Conservation (phyloP, 2,329 filamentous ascomycete species). For the Hypoxylon sp. region DNA sequence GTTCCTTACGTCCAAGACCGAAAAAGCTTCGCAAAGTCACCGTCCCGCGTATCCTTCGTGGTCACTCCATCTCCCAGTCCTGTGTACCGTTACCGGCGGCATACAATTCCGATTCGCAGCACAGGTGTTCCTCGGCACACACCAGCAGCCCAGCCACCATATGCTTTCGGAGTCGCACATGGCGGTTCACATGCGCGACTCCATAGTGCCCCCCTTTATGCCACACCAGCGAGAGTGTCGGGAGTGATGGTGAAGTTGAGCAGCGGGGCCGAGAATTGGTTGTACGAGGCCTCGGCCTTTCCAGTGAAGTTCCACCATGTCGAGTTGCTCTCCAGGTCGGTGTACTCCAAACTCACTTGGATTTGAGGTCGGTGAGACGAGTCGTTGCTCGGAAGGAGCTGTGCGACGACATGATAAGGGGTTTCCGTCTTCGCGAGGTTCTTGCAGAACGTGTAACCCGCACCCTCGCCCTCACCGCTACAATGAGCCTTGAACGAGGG, state of each 20-base stretch:
- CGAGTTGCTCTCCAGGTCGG: constrained; percentile 39
- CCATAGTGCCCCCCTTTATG: constrained; percentile 27
- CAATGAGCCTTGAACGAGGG: constrained; percentile 47
- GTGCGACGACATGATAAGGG: constrained; percentile 41
- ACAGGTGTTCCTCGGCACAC: constrained; percentile 19
- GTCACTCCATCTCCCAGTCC: not conserved
- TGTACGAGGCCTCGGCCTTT: constrained; percentile 40
- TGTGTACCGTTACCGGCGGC: constrained; percentile 12
- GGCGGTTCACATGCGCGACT: constrained; percentile 17
- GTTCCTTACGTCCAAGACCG: not conserved
- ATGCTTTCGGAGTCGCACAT: constrained; percentile 11
- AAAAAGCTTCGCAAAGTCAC: not conserved
- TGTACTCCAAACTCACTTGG: constrained; percentile 45
- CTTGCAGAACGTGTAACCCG: constrained; percentile 41
- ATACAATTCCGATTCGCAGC: constrained; percentile 16
- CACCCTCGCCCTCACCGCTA: constrained; percentile 40
- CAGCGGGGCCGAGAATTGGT: constrained; percentile 37
- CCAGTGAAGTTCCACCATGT: constrained; percentile 48
- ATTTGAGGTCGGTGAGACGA: constrained; percentile 36
- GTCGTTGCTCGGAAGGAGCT: constrained; percentile 40
- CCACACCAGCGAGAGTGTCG: constrained; percentile 42
- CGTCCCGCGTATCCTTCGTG: not conserved
- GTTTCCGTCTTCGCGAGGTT: constrained; percentile 35
- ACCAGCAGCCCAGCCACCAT: constrained; percentile 9
- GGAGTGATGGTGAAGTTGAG: constrained; percentile 45